Conservation (phyloP, 176 grass and related monocot species). For the Zea luxurians region DNA sequence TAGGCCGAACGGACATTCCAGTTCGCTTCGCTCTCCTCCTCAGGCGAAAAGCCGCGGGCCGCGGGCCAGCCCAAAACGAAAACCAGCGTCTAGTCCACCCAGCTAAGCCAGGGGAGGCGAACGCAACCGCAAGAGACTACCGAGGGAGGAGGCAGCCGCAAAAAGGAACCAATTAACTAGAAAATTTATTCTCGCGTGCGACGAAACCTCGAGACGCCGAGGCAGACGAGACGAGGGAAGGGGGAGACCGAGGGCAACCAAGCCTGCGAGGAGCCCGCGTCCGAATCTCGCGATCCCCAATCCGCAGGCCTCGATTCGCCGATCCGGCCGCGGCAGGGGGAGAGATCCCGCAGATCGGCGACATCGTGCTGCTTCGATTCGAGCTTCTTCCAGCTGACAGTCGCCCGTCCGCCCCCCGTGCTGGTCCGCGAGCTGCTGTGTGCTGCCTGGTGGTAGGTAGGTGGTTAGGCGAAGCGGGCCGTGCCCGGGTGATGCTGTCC, state of each 20-base stretch:
- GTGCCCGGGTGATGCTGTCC: slow-evolving; percentile 48
- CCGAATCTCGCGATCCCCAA: slow-evolving; percentile 61
- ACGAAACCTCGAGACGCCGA: slow-evolving; percentile 46
- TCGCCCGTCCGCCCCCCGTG: not conserved
- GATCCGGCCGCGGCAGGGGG: slow-evolving; percentile 19
- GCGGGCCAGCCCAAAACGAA: no score
- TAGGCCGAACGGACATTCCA: no score
- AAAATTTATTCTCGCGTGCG: slow-evolving; percentile 41
- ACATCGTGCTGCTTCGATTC: slow-evolving; percentile 30
- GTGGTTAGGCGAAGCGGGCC: not conserved
- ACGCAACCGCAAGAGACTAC: no score
- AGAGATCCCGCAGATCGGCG: slow-evolving; percentile 50
- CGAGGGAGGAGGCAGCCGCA: slow-evolving; percentile 7
- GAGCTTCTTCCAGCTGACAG: not conserved
- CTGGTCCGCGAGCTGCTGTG: not conserved
- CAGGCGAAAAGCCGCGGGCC: no score
- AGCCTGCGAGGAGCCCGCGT: not conserved
- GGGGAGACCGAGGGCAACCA: not conserved
- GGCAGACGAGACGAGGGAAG: not conserved
- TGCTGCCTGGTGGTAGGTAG: slow-evolving; percentile 7
- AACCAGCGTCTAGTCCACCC: no score
- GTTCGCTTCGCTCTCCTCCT: no score
- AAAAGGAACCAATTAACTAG: slow-evolving; percentile 25
- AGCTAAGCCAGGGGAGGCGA: not conserved
- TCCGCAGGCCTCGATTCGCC: slow-evolving; percentile 24